Conservation (phyloP, 2,329 filamentous ascomycete genomes). For the Fusarium sp. region DNA sequence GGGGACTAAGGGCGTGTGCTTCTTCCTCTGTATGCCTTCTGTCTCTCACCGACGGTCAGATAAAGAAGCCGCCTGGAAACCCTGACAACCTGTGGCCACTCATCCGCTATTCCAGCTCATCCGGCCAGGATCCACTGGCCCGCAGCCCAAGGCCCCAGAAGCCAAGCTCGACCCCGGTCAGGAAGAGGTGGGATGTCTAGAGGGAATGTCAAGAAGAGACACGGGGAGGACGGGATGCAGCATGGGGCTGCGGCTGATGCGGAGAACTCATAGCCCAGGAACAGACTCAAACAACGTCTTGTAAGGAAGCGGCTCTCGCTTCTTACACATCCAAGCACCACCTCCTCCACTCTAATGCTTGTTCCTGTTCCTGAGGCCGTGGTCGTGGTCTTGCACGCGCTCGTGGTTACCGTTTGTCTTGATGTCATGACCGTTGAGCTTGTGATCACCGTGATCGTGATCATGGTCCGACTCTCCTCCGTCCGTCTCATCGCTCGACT, state of each 20-base stretch:
- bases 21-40: not conserved
- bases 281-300: conserved; percentile 2
- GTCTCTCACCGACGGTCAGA: conserved; percentile 17
- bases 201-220: not conserved
- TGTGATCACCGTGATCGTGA: conserved; percentile 54
- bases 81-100: conserved; percentile 3
- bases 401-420: conserved; percentile 34
- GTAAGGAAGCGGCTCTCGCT: conserved; percentile 7
- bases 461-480: conserved; percentile 47
- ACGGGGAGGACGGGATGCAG: conserved; percentile 3
- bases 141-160: conserved; percentile 13
- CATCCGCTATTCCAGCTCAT: conserved; percentile 26
- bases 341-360: conserved; percentile 39
- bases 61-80: conserved; percentile 11
- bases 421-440: conserved; percentile 41
- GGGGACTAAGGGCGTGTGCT: conserved; percentile 1
- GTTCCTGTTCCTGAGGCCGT: conserved; percentile 45
- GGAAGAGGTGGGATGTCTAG: conserved; percentile 7
- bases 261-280: conserved; percentile 2
- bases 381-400: conserved; percentile 35
- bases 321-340: conserved; percentile 2
- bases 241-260: conserved; percentile 9
- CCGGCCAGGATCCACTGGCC: conserved; percentile 23
- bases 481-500: conserved; percentile 50
- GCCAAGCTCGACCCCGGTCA: conserved; percentile 20